Evolutionary conservation across 2,329 filamentous ascomycete species (phyloP).

Genomic region (Aspergillus sp.): DNA sequence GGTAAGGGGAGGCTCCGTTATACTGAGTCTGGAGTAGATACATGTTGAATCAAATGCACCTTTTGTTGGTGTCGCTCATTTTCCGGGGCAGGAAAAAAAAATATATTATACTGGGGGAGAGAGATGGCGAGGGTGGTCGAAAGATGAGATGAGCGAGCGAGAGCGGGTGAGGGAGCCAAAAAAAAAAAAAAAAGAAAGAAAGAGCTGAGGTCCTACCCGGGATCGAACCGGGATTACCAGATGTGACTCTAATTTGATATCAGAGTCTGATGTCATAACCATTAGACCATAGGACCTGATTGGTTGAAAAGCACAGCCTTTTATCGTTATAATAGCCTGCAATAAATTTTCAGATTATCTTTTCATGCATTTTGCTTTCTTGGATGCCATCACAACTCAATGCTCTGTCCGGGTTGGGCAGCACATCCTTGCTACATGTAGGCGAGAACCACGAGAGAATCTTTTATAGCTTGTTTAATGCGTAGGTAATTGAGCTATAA

Average conservation of each 20-base stretch:
- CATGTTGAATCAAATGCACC: neutral
- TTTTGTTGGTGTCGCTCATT: too few relatives aligned
- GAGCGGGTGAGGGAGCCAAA: neutral
- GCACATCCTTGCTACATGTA: too few relatives aligned
- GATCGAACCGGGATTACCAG: conserved; percentile 21
- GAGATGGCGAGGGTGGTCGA: too few relatives aligned
- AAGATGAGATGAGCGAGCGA: too few relatives aligned
- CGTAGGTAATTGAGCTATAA: too few relatives aligned
- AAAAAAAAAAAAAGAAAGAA: neutral
- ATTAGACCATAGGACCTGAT: conserved; percentile 19
- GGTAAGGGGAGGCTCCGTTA: neutral
- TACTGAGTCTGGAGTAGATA: neutral
- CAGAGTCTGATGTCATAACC: conserved; percentile 22
- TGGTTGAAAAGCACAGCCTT: neutral
- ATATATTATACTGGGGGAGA: neutral
- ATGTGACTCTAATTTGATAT: conserved; percentile 12
- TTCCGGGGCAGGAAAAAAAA: neutral
- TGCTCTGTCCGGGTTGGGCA: too few relatives aligned
- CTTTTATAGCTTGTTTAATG: too few relatives aligned
- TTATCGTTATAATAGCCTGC: neutral
- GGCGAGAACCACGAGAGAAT: too few relatives aligned
- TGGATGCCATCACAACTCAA: too few relatives aligned
- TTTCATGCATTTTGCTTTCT: too few relatives aligned
- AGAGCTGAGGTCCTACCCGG: conserved; percentile 14
- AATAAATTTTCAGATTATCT: neutral